These are phyloP conservation scores for Gastrolobium villosum DNA, from an alignment of 306 rosid species.

Conservation along the genomic window DNA sequence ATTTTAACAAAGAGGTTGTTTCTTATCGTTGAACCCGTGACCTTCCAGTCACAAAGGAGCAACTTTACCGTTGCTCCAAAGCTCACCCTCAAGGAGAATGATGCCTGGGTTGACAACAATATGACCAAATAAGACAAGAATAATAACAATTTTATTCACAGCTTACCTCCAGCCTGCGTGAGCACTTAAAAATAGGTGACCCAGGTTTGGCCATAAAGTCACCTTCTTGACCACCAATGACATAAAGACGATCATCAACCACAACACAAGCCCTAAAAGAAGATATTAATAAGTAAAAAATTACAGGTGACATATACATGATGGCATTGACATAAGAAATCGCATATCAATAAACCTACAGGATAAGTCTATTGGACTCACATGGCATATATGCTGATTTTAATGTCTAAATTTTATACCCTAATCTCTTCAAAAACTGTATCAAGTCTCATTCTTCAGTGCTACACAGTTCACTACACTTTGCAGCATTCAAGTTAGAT, in stretches of 20 bases:
- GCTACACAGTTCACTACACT: slow-evolving; percentile 13
- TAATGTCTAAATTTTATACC: slow-evolving; percentile 3
- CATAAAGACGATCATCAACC: slow-evolving; percentile 79
- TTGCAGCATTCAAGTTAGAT: slow-evolving; percentile 11
- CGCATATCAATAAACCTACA: slow-evolving; percentile 33
- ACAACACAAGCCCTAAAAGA: slow-evolving; percentile 79
- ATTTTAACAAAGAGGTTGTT: too few relatives aligned
- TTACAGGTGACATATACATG: slow-evolving; percentile 26
- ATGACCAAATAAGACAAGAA: slow-evolving; percentile 29
- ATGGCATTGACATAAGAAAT: slow-evolving; percentile 44
- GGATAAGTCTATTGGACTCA: slow-evolving; percentile 6
- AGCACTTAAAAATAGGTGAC: slow-evolving; percentile 95
- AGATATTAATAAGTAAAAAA: slow-evolving; percentile 31
- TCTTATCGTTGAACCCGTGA: too few relatives aligned
- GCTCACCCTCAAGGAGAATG: slow-evolving; percentile 1
- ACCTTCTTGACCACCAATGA: slow-evolving; percentile 99
- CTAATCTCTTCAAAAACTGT: slow-evolving; percentile 7
- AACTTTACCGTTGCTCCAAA: too few relatives aligned
- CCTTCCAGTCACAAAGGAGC: too few relatives aligned
- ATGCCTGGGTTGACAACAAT: neutral
- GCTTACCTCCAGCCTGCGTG: slow-evolving; percentile 87
- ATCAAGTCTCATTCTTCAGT: slow-evolving; percentile 11
- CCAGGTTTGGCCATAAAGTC: slow-evolving; percentile 99
- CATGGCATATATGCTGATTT: neutral
- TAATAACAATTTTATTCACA: neutral